phyloP scores from a whole-genome alignment of 192 early-diverging fungal genomes.

The Gamsiella multidivaricata region DNA sequence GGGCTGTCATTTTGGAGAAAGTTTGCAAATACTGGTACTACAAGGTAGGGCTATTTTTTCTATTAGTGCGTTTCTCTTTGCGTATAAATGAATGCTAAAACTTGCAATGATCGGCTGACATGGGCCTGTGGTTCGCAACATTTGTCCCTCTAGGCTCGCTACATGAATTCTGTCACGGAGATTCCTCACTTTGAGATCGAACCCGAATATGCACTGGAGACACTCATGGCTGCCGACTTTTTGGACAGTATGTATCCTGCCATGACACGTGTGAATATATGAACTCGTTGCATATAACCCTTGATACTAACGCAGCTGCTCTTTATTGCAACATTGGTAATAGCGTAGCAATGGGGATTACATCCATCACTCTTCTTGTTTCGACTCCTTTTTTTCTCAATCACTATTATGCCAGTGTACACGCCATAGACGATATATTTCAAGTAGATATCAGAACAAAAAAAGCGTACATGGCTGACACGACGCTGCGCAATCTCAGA shows the following conservation, averaged over 20 bases:
- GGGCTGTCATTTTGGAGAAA: constrained; percentile 90
- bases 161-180: constrained; percentile 64
- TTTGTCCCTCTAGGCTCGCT: constrained; percentile 19
- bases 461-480: too few species aligned
- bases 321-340: too few species aligned
- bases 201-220: constrained; percentile 87
- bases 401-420: too few species aligned
- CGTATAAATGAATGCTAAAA: too few species aligned
- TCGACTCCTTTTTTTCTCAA: constrained; percentile 2
- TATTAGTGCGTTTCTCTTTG: too few species aligned
- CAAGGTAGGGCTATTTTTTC: constrained; percentile 64
- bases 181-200: constrained; percentile 94
- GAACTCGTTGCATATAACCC: too few species aligned
- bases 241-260: constrained; percentile 77
- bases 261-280: neutral
- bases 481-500: too few species aligned
- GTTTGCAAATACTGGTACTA: constrained; percentile 96
- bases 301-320: neutral
- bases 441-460: too few species aligned
- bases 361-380: neutral
- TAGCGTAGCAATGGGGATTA: neutral
- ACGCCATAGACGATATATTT: too few species aligned
- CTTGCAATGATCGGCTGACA: too few species aligned
- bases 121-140: too few species aligned
- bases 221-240: constrained; percentile 96